Evolutionary conservation across 1,284 basidiomycete genomes (phyloP), one percentile per base, ranked within the genome.

Genomic region (Anthracocystis walkeri): DNA sequence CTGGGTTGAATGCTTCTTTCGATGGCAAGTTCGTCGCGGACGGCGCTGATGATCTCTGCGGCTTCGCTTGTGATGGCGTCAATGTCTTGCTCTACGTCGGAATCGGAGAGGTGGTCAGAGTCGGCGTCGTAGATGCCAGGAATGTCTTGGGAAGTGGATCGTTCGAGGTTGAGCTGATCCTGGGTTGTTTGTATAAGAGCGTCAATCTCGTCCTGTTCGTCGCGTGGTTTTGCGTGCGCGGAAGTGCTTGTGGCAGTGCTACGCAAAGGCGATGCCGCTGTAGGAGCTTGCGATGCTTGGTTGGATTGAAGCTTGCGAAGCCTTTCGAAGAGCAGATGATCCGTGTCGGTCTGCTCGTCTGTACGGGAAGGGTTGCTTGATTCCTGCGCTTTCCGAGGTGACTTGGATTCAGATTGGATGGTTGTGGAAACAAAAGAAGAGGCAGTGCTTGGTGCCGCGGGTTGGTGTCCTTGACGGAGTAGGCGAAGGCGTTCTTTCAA

Each of bases 131-230:
- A 49, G 21, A 25, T 57, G 29, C n/a, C 16, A 35, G 42, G 10
- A 3, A 18, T 8, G 51, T 52, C 16, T 11, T 44, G 25, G 6
- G 35, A 11, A 20, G 53, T 42, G 35, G 60, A 45, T 46, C 49
- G 56, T 45, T 75, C 67, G 23, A 67, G 6, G 23, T 66, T 59
- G 3, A 76, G 31, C 44, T 72, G 61, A 25, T 71, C 58, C 40
- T 65, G 64, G 5, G 74, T 63, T 3, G 50, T 54, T 27, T 53
- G 60, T 10, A 76, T 68, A 41, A 76, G 62, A 27, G 65, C 65
- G 31, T 76, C 62, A 56, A 76, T 58, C 40, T 72, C 58, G 65
- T 72, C 74, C 53, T 72, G 65, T 27, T 71, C 68, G 68, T 64
- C 60, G 4, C 41, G 46, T 10, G 49, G 25, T 10, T 52, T 21